A percentile compares a stretch with the other conserved stretches of the same genome.
phyloP scores from a whole-genome alignment of 2,329 filamentous ascomycete species.

The Botrytis fragariae region DNA sequence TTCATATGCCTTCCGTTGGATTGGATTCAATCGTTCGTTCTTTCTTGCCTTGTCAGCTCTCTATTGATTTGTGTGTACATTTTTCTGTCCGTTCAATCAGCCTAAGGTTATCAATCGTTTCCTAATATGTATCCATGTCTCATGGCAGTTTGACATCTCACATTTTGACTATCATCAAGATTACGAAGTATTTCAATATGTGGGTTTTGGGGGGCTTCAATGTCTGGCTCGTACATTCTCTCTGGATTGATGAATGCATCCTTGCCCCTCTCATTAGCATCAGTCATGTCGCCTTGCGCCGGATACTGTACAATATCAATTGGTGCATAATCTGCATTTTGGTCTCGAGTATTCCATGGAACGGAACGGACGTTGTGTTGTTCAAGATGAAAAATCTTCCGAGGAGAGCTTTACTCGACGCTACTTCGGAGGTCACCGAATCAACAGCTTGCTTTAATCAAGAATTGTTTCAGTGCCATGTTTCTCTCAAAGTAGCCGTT shows the following conservation, averaged over 20 bases:
- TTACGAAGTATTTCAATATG: neutral
- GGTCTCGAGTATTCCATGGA: constrained; percentile 14
- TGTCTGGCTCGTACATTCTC: neutral
- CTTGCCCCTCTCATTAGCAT: neutral
- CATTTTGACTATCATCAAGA: neutral
- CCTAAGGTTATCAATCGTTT: neutral
- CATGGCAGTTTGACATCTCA: constrained; percentile 1
- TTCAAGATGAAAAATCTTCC: constrained; percentile 4
- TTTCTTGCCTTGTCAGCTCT: neutral
- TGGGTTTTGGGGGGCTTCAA: neutral
- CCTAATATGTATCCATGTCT: neutral
- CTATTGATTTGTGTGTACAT: neutral
- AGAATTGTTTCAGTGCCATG: neutral
- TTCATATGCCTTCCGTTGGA: neutral
- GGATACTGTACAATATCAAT: constrained; percentile 3
- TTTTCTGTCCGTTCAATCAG: neutral
- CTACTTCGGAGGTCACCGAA: constrained; percentile 5
- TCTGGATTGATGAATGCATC: neutral
- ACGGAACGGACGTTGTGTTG: constrained; percentile 12
- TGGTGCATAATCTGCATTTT: constrained; percentile 5
- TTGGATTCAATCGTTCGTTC: neutral
- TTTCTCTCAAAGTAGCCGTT: neutral
- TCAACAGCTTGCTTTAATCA: constrained; percentile 4
- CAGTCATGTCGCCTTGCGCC: neutral
- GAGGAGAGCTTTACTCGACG: neutral